Percentiles rank a stretch among this genome's conserved stretches.
These are phyloP conservation scores for Erythrophleum fordii DNA, from an alignment of 306 rosid species.

Conservation along the genomic window DNA sequence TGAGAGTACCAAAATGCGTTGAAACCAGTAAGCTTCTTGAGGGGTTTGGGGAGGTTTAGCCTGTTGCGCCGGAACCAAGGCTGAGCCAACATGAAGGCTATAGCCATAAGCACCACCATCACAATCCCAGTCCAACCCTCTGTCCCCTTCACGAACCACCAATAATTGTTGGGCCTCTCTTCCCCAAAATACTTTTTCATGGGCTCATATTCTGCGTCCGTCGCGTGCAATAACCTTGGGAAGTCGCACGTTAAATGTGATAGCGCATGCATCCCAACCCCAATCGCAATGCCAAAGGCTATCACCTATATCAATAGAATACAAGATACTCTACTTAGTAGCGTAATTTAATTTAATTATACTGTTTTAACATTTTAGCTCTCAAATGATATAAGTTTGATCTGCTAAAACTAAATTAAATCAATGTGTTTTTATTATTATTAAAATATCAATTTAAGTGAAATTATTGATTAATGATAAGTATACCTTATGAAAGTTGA, in stretches of 20 bases:
- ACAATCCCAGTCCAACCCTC: constrained; percentile 93
- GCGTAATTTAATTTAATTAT: no score
- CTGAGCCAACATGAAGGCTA: constrained; percentile 76
- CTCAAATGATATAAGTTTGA: no score
- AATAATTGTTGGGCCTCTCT: constrained; percentile 62
- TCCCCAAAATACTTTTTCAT: constrained; percentile 70
- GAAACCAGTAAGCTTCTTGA: constrained; percentile 80
- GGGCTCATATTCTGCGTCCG: constrained; percentile 63
- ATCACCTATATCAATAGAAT: constrained; percentile 52
- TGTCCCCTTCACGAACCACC: constrained; percentile 97
- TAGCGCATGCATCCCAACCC: constrained; percentile 64
- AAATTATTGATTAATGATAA: no score
- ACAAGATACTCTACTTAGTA: not conserved
- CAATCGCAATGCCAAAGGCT: constrained; percentile 71
- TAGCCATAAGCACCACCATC: constrained; percentile 88
- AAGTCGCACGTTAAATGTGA: constrained; percentile 88
- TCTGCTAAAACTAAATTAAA: no score
- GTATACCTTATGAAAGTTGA: constrained; percentile 82
- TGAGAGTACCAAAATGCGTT: constrained; percentile 97
- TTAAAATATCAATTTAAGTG: no score
- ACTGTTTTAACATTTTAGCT: no score
- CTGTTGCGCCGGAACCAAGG: constrained; percentile 85
- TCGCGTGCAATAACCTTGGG: constrained; percentile 67
- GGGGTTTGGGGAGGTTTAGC: constrained; percentile 64
- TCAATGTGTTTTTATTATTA: no score